phyloP scores from a whole-genome alignment of 2,329 filamentous ascomycete species.

The Davidsoniella neocaledoniae region DNA sequence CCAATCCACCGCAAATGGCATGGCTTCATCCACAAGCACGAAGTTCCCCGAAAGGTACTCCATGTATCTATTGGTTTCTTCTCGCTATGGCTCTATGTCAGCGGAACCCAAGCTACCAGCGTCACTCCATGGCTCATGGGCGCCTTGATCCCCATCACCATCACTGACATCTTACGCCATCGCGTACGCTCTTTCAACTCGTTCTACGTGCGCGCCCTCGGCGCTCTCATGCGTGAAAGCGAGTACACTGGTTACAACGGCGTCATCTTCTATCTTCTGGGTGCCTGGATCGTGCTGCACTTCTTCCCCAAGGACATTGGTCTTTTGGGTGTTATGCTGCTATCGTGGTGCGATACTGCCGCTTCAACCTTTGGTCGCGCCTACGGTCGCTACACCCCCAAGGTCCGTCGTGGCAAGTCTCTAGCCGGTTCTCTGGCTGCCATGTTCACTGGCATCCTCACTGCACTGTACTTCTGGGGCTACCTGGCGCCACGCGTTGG shows the following conservation, averaged over 20 bases:
- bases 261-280: slow-evolving; percentile 90
- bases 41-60: slow-evolving; percentile 82
- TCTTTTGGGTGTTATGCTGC: slow-evolving; percentile 71
- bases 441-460: slow-evolving; percentile 64
- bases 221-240: slow-evolving; percentile 90
- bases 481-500: slow-evolving; percentile 56
- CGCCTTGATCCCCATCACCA: slow-evolving; percentile 67
- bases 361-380: slow-evolving; percentile 85
- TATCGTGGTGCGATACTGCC: slow-evolving; percentile 97
- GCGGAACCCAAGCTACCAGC: slow-evolving; percentile 55
- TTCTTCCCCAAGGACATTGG: slow-evolving; percentile 89
- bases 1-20: slow-evolving; percentile 89
- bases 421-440: slow-evolving; percentile 78
- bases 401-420: slow-evolving; percentile 75
- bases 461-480: slow-evolving; percentile 78
- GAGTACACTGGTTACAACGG: slow-evolving; percentile 92
- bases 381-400: slow-evolving; percentile 77
- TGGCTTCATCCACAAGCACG: slow-evolving; percentile 85
- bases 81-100: slow-evolving; percentile 69
- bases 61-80: slow-evolving; percentile 96
- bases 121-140: slow-evolving; percentile 76
- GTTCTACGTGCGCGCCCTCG: slow-evolving; percentile 68
- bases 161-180: slow-evolving; percentile 69
- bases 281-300: slow-evolving; percentile 69
- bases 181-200: slow-evolving; percentile 66